Conservation (phyloP, 495 filamentous ascomycete species). For the Aspergillus coremiiformis region DNA sequence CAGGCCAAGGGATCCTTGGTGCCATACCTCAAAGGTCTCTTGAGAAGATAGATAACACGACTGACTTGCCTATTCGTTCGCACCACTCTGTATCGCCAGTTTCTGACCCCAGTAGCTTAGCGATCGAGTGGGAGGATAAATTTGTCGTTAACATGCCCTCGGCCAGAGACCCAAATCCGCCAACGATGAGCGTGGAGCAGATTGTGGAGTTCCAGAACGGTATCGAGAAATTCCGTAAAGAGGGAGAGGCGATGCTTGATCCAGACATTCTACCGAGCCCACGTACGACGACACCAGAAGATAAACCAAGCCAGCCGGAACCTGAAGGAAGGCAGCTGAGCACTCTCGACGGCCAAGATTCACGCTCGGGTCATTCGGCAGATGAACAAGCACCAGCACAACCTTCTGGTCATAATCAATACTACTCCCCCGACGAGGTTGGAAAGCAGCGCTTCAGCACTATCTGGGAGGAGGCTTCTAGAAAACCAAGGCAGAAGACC, state of each 20-base stretch:
- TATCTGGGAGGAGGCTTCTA: slow-evolving; percentile 32
- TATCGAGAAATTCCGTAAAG: slow-evolving; percentile 28
- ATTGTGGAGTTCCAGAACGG: slow-evolving; percentile 37
- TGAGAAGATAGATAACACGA: slow-evolving; percentile 17
- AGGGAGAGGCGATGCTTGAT: slow-evolving; percentile 25
- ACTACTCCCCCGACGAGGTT: slow-evolving; percentile 40
- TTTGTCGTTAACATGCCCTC: slow-evolving; percentile 44
- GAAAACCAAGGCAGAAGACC: slow-evolving; percentile 20
- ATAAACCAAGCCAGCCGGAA: neutral
- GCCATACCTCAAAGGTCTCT: slow-evolving; percentile 13
- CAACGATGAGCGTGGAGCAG: slow-evolving; percentile 32
- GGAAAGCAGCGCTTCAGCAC: slow-evolving; percentile 36
- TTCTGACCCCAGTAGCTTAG: slow-evolving; percentile 26
- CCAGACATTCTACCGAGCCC: slow-evolving; percentile 29
- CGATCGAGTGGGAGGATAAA: slow-evolving; percentile 38
- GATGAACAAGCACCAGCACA: slow-evolving; percentile 2
- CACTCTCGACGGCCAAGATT: slow-evolving; percentile 20
- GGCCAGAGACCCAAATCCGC: slow-evolving; percentile 39
- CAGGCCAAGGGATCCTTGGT: slow-evolving; percentile 14
- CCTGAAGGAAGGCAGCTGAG: slow-evolving; percentile 7
- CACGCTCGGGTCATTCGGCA: slow-evolving; percentile 3
- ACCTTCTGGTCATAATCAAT: slow-evolving; percentile 11
- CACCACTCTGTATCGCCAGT: slow-evolving; percentile 29
- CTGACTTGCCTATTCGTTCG: slow-evolving; percentile 27
- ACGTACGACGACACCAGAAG: slow-evolving; percentile 24